A percentile compares a stretch with the other conserved stretches of the same genome.
Evolutionary conservation across 208 protist genomes (phyloP).

Genomic region (Vickermania ingenoplastis): DNA sequence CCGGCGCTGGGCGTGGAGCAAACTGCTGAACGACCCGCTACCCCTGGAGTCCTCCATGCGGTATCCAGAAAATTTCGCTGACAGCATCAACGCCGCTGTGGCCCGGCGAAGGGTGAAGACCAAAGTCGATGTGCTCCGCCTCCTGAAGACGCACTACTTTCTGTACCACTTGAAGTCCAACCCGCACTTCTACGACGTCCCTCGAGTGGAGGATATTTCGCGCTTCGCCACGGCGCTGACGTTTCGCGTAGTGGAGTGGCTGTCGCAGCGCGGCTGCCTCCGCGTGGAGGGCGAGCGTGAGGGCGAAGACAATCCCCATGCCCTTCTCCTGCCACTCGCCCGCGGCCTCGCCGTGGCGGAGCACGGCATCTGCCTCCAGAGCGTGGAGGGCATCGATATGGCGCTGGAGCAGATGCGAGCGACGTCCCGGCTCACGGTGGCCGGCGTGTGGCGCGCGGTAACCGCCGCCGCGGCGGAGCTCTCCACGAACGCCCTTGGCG

Average conservation of each 20-base stretch:
- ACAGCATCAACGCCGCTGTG: slow-evolving; percentile 65
- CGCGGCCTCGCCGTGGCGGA: slow-evolving; percentile 53
- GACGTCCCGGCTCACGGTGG: slow-evolving; percentile 10
- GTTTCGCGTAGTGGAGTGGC: slow-evolving; percentile 29
- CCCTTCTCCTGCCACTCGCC: slow-evolving; percentile 27
- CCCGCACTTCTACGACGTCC: slow-evolving; percentile 71
- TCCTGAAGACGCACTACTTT: slow-evolving; percentile 79
- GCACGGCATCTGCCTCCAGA: slow-evolving; percentile 49
- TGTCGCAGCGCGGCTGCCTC: slow-evolving; percentile 48
- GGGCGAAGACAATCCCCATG: slow-evolving; percentile 35
- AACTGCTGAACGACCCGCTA: slow-evolving; percentile 68
- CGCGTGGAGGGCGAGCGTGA: slow-evolving; percentile 15
- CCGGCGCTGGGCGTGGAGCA: slow-evolving; percentile 58
- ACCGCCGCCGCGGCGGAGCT: slow-evolving; percentile 43
- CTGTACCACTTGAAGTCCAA: slow-evolving; percentile 66
- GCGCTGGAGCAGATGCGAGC: slow-evolving; percentile 10
- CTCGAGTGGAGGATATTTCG: slow-evolving; percentile 46
- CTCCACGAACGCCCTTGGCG: slow-evolving; percentile 37
- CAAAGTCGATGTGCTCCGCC: slow-evolving; percentile 57
- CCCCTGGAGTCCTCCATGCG: slow-evolving; percentile 71
- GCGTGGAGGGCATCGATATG: slow-evolving; percentile 34
- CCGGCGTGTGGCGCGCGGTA: slow-evolving; percentile 34
- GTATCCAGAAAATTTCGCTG: slow-evolving; percentile 75
- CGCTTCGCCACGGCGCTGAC: slow-evolving; percentile 71
- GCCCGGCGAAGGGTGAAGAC: slow-evolving; percentile 37